Conservation (phyloP, 768 basidiomycete species). For the Pulveroboletus sp. region DNA sequence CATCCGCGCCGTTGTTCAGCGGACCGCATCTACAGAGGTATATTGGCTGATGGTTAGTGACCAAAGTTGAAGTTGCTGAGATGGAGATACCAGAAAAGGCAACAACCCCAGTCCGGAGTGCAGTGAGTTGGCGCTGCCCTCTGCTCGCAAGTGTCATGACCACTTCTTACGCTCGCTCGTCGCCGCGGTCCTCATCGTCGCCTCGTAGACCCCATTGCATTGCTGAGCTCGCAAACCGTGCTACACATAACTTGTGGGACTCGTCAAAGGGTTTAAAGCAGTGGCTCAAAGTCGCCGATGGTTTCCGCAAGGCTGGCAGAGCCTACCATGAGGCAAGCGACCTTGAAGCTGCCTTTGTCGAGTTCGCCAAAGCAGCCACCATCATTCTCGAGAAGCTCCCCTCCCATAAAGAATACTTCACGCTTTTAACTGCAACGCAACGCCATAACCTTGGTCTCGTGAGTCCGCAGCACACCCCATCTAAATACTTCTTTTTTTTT, state of each 20-base stretch:
- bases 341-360: slow-evolving; percentile 66
- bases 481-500: not conserved
- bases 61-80: not conserved
- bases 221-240: slow-evolving; percentile 58
- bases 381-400: slow-evolving; percentile 79
- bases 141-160: slow-evolving; percentile 17
- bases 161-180: slow-evolving; percentile 14
- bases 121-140: slow-evolving; percentile 15
- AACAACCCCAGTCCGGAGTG: slow-evolving; percentile 9
- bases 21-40: slow-evolving; percentile 12
- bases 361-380: slow-evolving; percentile 68
- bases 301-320: slow-evolving; percentile 52
- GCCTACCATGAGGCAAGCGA: slow-evolving; percentile 45
- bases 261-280: slow-evolving; percentile 57
- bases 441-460: slow-evolving; percentile 66
- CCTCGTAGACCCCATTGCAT: slow-evolving; percentile 53
- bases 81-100: slow-evolving; percentile 17
- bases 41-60: not conserved
- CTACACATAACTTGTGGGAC: slow-evolving; percentile 54
- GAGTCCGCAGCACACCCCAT: slow-evolving; percentile 34
- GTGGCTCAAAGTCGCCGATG: slow-evolving; percentile 63
- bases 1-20: slow-evolving; percentile 28
- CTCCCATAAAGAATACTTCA: slow-evolving; percentile 59
- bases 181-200: slow-evolving; percentile 14
- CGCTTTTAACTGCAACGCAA: slow-evolving; percentile 51